A percentile compares a stretch with the other conserved stretches of the same genome.
Evolutionary conservation across 495 filamentous ascomycete genomes (phyloP).

Genomic region (Pseudevernia furfuracea): DNA sequence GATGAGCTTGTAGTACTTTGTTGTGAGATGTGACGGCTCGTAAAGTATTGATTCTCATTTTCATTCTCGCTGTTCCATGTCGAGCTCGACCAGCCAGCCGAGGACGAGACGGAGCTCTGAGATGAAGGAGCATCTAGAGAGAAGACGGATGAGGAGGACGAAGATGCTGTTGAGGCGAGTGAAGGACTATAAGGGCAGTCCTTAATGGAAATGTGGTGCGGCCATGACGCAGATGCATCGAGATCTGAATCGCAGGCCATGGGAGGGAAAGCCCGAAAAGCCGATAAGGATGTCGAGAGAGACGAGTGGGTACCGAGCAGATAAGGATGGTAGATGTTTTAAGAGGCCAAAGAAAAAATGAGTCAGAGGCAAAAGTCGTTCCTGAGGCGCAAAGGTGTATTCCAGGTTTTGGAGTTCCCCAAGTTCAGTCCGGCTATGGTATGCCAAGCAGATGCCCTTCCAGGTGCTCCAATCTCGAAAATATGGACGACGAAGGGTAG

Average conservation of each 20-base stretch:
- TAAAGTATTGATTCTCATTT: conserved; percentile 31
- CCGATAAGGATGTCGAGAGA: conserved; percentile 2
- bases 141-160: conserved; percentile 71
- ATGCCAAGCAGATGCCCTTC: not conserved
- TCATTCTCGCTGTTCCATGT: conserved; percentile 35
- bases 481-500: conserved; percentile 5
- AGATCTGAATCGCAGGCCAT: conserved; percentile 23
- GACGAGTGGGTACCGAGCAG: conserved; percentile 1
- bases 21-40: conserved; percentile 4
- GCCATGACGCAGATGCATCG: conserved; percentile 22
- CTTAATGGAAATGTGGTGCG: conserved; percentile 18
- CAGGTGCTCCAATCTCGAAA: not conserved
- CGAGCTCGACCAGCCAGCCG: conserved; percentile 41
- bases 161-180: conserved; percentile 63
- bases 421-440: not conserved
- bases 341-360: not conserved
- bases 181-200: conserved; percentile 55
- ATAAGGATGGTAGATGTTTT: conserved; percentile 1
- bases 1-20: conserved; percentile 9
- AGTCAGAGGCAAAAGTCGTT: conserved; percentile 17
- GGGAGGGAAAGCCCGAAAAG: conserved; percentile 7
- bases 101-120: conserved; percentile 47
- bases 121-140: conserved; percentile 62
- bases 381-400: conserved; percentile 9
- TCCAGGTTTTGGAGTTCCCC: not conserved